A percentile compares a stretch with the other conserved stretches of the same genome.
Evolutionary conservation across 371 early-diverging fungal species (phyloP).

Genomic region (Syncephalis fuscata): DNA sequence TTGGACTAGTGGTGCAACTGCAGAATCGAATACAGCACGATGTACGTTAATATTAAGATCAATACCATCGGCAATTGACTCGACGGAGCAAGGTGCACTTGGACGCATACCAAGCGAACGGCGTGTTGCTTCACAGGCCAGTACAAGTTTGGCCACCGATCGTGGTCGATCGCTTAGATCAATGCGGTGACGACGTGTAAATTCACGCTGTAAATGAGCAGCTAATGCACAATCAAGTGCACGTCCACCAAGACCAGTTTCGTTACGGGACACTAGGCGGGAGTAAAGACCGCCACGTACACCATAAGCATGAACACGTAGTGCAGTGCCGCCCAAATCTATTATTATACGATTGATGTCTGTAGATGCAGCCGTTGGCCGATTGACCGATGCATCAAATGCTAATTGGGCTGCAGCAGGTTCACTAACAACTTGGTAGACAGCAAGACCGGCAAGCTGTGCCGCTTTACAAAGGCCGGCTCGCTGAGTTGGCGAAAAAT

Average conservation of each 20-base stretch:
- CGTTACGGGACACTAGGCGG: slow-evolving; percentile 69
- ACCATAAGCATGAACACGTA: slow-evolving; percentile 83
- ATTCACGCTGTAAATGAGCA: slow-evolving; percentile 67
- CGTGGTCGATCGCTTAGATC: slow-evolving; percentile 57
- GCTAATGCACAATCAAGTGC: slow-evolving; percentile 84
- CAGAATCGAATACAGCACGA: slow-evolving; percentile 84
- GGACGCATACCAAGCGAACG: slow-evolving; percentile 72
- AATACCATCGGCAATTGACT: slow-evolving; percentile 80
- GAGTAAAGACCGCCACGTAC: slow-evolving; percentile 81
- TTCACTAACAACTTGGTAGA: slow-evolving; percentile 82
- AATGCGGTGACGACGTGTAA: slow-evolving; percentile 70
- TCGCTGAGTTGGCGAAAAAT: slow-evolving; percentile 79
- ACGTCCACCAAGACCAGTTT: slow-evolving; percentile 76
- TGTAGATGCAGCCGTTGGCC: slow-evolving; percentile 15
- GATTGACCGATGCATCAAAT: slow-evolving; percentile 53
- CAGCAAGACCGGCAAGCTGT: slow-evolving; percentile 76
- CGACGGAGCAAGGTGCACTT: slow-evolving; percentile 85
- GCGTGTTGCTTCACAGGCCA: slow-evolving; percentile 85
- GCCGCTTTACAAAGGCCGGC: slow-evolving; percentile 67
- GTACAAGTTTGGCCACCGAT: slow-evolving; percentile 67
- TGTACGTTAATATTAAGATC: slow-evolving; percentile 81
- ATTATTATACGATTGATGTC: slow-evolving; percentile 76
- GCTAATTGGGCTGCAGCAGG: slow-evolving; percentile 95
- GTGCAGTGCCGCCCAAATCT: slow-evolving; percentile 93
- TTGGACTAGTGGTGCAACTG: slow-evolving; percentile 63